phyloP scores from a whole-genome alignment of 371 early-diverging fungal genomes.

The Mucor mucedo region DNA sequence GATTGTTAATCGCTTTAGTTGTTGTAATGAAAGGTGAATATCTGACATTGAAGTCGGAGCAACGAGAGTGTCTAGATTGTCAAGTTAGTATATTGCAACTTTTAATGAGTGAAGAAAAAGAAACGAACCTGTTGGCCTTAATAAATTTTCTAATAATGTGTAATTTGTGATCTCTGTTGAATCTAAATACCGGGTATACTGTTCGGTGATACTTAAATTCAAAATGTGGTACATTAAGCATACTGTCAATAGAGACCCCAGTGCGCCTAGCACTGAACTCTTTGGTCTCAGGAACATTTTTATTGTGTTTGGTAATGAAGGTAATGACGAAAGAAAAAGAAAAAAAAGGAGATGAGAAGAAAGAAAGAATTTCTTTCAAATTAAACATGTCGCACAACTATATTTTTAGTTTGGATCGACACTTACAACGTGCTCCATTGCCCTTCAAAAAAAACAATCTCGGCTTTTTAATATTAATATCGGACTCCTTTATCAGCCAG shows the following conservation, averaged over 20 bases:
- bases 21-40: constrained; percentile 23
- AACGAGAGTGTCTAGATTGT: neutral
- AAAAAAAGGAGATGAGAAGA: constrained; percentile 4
- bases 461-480: neutral
- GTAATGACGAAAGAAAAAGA: neutral
- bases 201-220: constrained; percentile 4
- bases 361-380: neutral
- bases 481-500: no score
- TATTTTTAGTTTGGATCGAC: constrained; percentile 4
- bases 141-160: constrained; percentile 30
- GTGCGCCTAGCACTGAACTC: constrained; percentile 6
- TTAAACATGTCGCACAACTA: neutral
- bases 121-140: constrained; percentile 29
- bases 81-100: neutral
- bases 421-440: neutral
- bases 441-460: neutral
- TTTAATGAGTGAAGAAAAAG: neutral
- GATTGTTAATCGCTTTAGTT: constrained; percentile 30
- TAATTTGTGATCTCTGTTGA: constrained; percentile 42
- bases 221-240: constrained; percentile 18
- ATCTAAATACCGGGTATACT: constrained; percentile 20
- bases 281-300: constrained; percentile 20
- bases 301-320: neutral
- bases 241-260: constrained; percentile 18
- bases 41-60: constrained; percentile 3